Conservation (phyloP, 108 stramenopile genomes). For the Epithemia pelagica region DNA sequence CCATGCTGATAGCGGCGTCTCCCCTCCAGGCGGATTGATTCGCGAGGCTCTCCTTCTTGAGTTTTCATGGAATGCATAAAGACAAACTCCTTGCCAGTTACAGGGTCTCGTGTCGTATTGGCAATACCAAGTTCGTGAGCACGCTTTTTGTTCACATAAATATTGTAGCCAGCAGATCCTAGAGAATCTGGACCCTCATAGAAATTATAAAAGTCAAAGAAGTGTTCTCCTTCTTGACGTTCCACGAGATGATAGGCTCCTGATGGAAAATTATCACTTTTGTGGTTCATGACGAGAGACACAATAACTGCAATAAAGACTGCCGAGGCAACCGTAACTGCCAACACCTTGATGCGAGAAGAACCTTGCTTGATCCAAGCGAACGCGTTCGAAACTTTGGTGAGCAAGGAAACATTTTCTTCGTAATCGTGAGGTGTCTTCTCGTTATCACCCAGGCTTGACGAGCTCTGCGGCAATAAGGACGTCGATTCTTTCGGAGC, state of each 20-base stretch:
- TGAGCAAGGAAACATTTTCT: neutral
- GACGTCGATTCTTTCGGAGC: conserved; percentile 5
- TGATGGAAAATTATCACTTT: too few relatives aligned
- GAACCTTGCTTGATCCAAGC: neutral
- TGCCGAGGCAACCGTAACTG: neutral
- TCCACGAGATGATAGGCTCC: conserved; percentile 57
- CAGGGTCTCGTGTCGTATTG: conserved; percentile 8
- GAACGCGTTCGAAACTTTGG: neutral
- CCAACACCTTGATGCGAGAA: neutral
- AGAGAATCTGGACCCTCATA: conserved; percentile 62
- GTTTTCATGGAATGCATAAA: conserved; percentile 15
- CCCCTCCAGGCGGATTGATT: conserved; percentile 69
- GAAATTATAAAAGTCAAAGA: conserved; percentile 67
- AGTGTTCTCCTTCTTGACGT: conserved; percentile 40
- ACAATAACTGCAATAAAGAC: neutral
- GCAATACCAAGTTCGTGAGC: conserved; percentile 34
- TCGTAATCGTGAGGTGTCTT: neutral
- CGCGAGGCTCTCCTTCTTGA: conserved; percentile 27
- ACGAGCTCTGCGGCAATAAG: neutral
- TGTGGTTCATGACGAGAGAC: neutral
- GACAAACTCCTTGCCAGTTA: conserved; percentile 10
- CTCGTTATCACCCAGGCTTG: neutral
- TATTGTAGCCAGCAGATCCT: conserved; percentile 63
- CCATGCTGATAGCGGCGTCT: conserved; percentile 53
- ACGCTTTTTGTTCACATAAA: conserved; percentile 38